Evolutionary conservation across 2,329 filamentous ascomycete genomes (phyloP).

Genomic region (Ceratocystis cubensis): DNA sequence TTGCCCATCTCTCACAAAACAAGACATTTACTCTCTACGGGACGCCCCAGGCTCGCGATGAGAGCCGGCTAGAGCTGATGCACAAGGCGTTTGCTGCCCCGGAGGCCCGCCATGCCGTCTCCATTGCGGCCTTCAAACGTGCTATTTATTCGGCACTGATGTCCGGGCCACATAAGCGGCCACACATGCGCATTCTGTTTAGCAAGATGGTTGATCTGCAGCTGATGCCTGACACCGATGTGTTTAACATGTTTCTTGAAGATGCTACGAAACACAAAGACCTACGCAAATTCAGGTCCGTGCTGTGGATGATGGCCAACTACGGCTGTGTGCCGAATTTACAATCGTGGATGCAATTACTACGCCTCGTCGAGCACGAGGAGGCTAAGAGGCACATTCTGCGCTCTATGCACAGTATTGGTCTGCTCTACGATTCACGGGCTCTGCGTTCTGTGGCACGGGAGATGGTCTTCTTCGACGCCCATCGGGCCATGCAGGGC

Average conservation of each 20-base stretch:
- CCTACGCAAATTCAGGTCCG: slow-evolving; percentile 32
- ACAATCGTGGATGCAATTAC: slow-evolving; percentile 38
- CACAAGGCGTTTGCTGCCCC: slow-evolving; percentile 31
- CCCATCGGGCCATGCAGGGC: slow-evolving; percentile 31
- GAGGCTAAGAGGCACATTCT: slow-evolving; percentile 38
- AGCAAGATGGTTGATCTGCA: slow-evolving; percentile 29
- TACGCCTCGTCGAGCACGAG: slow-evolving; percentile 46
- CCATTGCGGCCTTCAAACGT: slow-evolving; percentile 32
- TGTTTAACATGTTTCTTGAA: slow-evolving; percentile 38
- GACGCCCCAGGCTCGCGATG: slow-evolving; percentile 29
- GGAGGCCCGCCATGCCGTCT: slow-evolving; percentile 28
- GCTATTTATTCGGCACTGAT: slow-evolving; percentile 33
- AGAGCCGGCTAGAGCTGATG: slow-evolving; percentile 31
- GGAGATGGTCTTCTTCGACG: slow-evolving; percentile 35
- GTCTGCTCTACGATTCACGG: slow-evolving; percentile 31
- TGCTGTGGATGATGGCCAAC: slow-evolving; percentile 32
- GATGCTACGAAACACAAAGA: slow-evolving; percentile 32
- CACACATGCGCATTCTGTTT: slow-evolving; percentile 29
- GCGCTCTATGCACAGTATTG: slow-evolving; percentile 35
- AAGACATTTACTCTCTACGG: slow-evolving; percentile 30
- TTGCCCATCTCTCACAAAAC: slow-evolving; percentile 29
- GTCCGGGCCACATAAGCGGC: slow-evolving; percentile 24
- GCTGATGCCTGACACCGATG: slow-evolving; percentile 34
- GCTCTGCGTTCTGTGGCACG: slow-evolving; percentile 31
- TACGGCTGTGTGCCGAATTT: slow-evolving; percentile 33